Evolutionary conservation across 352 stramenopile genomes (phyloP).

Genomic region (Phytophthora aleatoria): DNA sequence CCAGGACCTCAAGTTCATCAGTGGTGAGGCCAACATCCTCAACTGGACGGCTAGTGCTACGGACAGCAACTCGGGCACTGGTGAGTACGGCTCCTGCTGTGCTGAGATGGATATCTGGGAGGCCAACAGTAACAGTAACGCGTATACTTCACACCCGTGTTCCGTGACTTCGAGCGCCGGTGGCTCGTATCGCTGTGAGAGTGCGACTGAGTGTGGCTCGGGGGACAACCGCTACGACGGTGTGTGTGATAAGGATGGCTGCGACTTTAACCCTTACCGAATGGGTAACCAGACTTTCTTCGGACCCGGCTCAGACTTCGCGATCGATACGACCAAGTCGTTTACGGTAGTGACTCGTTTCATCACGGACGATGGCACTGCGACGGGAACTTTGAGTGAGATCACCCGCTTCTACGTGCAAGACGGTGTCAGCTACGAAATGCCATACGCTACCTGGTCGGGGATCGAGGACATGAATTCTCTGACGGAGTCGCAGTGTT

Average conservation of each 20-base stretch:
- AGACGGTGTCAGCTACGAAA: slow-evolving; percentile 18
- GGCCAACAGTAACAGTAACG: slow-evolving; percentile 49
- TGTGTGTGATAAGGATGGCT: slow-evolving; percentile 35
- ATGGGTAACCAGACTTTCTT: slow-evolving; percentile 39
- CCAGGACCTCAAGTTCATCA: slow-evolving; percentile 69
- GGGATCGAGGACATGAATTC: slow-evolving; percentile 27
- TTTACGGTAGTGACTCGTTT: slow-evolving; percentile 37
- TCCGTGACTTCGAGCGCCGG: slow-evolving; percentile 10
- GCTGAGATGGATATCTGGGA: slow-evolving; percentile 69
- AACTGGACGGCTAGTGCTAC: slow-evolving; percentile 40
- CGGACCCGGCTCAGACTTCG: slow-evolving; percentile 21
- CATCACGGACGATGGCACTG: slow-evolving; percentile 30
- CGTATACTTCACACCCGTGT: slow-evolving; percentile 58
- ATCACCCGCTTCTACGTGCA: slow-evolving; percentile 31
- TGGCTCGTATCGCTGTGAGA: slow-evolving; percentile 36
- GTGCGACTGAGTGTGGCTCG: slow-evolving; percentile 14
- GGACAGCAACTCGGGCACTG: slow-evolving; percentile 45
- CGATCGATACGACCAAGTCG: slow-evolving; percentile 27
- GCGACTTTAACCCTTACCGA: slow-evolving; percentile 35
- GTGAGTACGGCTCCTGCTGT: slow-evolving; percentile 62
- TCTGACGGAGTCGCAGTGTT: slow-evolving; percentile 27
- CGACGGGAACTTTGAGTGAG: slow-evolving; percentile 18
- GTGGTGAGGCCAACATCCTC: slow-evolving; percentile 66
- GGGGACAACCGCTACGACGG: slow-evolving; percentile 21
- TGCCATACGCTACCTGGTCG: slow-evolving; percentile 18